Percentiles rank a stretch among this genome's conserved stretches.
phyloP scores from a whole-genome alignment of 257 asterid genomes.

The Voacanga thouarsii region DNA sequence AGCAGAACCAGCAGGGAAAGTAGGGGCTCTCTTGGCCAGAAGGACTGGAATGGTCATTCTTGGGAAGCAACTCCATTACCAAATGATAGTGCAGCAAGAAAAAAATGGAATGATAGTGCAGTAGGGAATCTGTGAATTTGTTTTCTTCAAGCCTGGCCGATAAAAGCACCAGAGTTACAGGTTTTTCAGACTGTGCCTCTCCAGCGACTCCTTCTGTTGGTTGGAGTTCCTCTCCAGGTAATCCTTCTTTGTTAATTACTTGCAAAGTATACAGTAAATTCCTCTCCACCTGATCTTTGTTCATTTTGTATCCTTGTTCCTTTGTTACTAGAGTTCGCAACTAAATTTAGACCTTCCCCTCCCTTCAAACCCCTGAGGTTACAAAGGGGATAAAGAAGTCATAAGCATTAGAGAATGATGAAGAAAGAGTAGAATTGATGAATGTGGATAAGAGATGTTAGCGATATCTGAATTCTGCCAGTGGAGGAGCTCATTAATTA shows the following conservation, averaged over 20 bases:
- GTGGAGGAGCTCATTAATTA: background rate
- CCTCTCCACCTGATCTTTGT: too few relatives aligned
- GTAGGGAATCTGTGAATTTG: slow-evolving; percentile 39
- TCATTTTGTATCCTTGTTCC: background rate
- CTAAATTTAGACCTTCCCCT: background rate
- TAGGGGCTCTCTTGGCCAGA: slow-evolving; percentile 65
- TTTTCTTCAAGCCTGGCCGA: slow-evolving; percentile 40
- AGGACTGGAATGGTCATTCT: slow-evolving; percentile 61
- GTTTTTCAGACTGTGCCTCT: slow-evolving; percentile 54
- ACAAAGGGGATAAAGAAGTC: background rate
- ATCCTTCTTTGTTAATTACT: background rate
- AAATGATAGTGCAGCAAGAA: slow-evolving; percentile 62
- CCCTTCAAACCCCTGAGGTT: background rate
- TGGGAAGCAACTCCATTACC: slow-evolving; percentile 59
- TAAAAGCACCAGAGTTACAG: slow-evolving; percentile 56
- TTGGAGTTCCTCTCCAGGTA: slow-evolving; percentile 80
- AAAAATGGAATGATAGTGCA: slow-evolving; percentile 37
- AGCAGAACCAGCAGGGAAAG: slow-evolving; percentile 58
- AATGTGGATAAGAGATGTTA: background rate
- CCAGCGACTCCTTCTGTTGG: slow-evolving; percentile 81
- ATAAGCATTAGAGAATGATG: background rate
- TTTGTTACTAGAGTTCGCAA: background rate
- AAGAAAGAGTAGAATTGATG: background rate
- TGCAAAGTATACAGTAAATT: background rate
- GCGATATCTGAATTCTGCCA: background rate